A percentile compares a stretch with the other conserved stretches of the same genome.
phyloP scores from a whole-genome alignment of 352 stramenopile genomes.

The Salisapilia sapeloensis region DNA sequence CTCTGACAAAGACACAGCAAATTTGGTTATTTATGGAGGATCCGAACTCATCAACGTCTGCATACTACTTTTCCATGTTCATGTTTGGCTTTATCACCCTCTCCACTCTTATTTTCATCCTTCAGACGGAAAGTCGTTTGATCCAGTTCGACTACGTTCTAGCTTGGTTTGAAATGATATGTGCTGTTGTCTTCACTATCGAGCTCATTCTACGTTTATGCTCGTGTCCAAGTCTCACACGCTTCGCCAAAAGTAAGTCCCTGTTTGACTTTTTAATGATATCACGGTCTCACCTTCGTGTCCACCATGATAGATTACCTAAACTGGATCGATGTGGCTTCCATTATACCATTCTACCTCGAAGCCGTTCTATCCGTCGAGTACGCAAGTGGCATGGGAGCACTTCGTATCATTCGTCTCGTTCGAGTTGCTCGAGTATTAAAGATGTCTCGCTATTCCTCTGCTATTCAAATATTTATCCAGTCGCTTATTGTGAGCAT shows the following conservation, averaged over 20 bases:
- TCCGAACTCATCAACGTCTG: conserved; percentile 30
- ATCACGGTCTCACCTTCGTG: not conserved
- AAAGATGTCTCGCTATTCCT: conserved; percentile 79
- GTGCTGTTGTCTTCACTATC: conserved; percentile 32
- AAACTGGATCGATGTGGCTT: conserved; percentile 70
- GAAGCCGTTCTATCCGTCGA: conserved; percentile 48
- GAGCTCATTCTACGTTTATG: conserved; percentile 36
- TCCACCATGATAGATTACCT: conserved; percentile 37
- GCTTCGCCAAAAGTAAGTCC: conserved; percentile 28
- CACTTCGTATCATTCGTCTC: conserved; percentile 73
- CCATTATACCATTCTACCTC: conserved; percentile 77
- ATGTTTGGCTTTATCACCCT: conserved; percentile 50
- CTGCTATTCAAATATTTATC: conserved; percentile 71
- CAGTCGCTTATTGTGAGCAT: conserved; percentile 54
- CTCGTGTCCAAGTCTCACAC: conserved; percentile 20
- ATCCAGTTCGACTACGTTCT: conserved; percentile 14
- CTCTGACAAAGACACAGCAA: conserved; percentile 1
- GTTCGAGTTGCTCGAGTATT: conserved; percentile 68
- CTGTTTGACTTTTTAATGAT: not conserved
- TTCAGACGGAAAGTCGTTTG: conserved; percentile 34
- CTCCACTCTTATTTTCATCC: conserved; percentile 50
- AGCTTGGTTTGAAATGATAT: conserved; percentile 21
- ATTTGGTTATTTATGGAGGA: conserved; percentile 51
- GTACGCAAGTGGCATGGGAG: conserved; percentile 40
- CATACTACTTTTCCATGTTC: conserved; percentile 43